Evolutionary conservation across 805 yeast species (phyloP).

Genomic region (Priceomyces melissophilus): DNA sequence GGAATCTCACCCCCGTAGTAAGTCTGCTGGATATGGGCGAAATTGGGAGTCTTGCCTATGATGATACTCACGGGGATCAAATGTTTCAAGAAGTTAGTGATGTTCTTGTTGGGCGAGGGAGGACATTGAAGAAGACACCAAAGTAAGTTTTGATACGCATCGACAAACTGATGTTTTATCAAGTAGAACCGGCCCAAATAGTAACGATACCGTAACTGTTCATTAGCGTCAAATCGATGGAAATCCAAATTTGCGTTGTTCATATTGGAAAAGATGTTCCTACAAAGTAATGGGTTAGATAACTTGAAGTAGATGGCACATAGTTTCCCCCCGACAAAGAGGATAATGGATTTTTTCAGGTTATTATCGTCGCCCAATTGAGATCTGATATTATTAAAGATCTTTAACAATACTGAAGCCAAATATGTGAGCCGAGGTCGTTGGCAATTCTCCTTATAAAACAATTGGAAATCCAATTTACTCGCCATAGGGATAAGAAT

Average conservation of each 20-base stretch:
- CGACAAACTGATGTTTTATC: constrained; percentile 47
- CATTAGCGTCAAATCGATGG: constrained; percentile 36
- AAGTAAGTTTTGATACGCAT: constrained; percentile 48
- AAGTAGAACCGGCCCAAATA: constrained; percentile 53
- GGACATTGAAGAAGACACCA: constrained; percentile 50
- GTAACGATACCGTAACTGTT: constrained; percentile 51
- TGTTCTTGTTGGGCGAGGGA: constrained; percentile 26
- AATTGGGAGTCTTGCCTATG: constrained; percentile 51
- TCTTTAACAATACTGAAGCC: constrained; percentile 52
- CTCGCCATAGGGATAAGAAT: constrained; percentile 44
- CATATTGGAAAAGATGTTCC: constrained; percentile 60
- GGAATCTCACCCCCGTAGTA: constrained; percentile 9
- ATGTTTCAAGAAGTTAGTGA: constrained; percentile 41
- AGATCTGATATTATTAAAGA: constrained; percentile 60
- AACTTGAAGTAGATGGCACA: constrained; percentile 56
- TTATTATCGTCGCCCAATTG: constrained; percentile 37
- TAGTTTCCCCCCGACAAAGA: constrained; percentile 51
- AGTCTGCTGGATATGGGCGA: constrained; percentile 11
- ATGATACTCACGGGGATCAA: constrained; percentile 52
- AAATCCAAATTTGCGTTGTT: constrained; percentile 47
- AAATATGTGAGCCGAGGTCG: constrained; percentile 47
- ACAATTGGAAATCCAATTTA: constrained; percentile 39
- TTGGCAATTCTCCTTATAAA: constrained; percentile 34
- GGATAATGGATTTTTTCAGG: constrained; percentile 45
- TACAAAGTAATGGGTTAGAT: constrained; percentile 54